A percentile compares a stretch with the other conserved stretches of the same genome.
Evolutionary conservation across 116 monocot species (phyloP).

Genomic region (Zostera marina): DNA sequence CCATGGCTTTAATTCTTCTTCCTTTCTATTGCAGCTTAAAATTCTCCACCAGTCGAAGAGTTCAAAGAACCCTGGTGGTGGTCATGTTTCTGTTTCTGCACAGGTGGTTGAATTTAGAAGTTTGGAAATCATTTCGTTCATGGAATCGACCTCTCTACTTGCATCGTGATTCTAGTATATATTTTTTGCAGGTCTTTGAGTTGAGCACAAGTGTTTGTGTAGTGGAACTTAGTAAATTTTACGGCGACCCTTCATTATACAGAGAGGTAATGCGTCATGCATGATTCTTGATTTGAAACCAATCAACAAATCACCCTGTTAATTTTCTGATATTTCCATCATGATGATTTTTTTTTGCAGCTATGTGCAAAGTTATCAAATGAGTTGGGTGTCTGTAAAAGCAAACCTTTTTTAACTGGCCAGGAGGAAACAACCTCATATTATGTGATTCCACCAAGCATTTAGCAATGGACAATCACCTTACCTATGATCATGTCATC

Average conservation of each 20-base stretch:
- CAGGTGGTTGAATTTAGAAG: conserved; percentile 10
- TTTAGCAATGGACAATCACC: conserved; percentile 2
- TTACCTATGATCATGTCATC: conserved; percentile 2
- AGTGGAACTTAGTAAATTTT: conserved; percentile 54
- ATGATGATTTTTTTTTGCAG: conserved; percentile 7
- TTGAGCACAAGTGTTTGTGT: conserved; percentile 49
- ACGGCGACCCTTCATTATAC: conserved; percentile 57
- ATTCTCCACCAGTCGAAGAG: conserved; percentile 9
- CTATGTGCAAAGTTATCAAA: conserved; percentile 14
- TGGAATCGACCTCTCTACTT: no score
- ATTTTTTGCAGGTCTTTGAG: conserved; percentile 49
- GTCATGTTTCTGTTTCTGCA: conserved; percentile 8
- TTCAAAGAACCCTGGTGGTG: conserved; percentile 1
- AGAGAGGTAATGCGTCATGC: conserved; percentile 32
- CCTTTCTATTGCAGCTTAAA: conserved; percentile 9
- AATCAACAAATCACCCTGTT: neutral
- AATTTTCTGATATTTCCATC: neutral
- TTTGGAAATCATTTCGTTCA: neutral
- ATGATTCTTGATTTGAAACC: neutral
- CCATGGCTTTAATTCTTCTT: neutral
- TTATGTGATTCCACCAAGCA: conserved; percentile 3
- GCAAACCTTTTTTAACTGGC: conserved; percentile 5
- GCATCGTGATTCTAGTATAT: neutral
- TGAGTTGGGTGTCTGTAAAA: conserved; percentile 11
- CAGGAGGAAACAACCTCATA: conserved; percentile 3